phyloP scores from a whole-genome alignment of 2,329 filamentous ascomycete genomes.

The Gnomoniopsis smithogilvyi region DNA sequence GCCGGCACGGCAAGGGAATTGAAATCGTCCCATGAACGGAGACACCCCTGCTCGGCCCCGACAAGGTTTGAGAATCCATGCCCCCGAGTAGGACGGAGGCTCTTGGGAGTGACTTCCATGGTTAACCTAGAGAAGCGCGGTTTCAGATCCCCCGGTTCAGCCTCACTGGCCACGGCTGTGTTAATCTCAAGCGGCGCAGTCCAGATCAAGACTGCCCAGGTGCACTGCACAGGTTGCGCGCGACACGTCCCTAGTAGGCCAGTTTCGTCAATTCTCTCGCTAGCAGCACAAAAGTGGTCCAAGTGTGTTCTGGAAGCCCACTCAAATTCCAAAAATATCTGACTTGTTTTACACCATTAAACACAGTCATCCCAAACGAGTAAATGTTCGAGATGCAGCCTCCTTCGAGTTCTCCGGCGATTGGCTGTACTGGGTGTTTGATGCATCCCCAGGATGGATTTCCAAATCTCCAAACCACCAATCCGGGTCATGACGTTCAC shows the following conservation, averaged over 20 bases:
- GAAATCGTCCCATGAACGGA: too few species aligned
- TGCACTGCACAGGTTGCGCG: too few species aligned
- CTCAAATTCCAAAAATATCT: background rate
- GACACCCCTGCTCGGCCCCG: background rate
- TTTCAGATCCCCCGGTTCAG: slow-evolving; percentile 13
- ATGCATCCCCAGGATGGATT: slow-evolving; percentile 7
- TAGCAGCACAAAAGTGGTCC: too few species aligned
- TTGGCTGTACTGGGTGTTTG: background rate
- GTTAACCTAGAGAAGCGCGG: background rate
- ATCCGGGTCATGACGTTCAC: background rate
- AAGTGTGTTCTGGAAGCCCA: background rate
- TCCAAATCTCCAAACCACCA: background rate
- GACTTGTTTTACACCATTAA: background rate
- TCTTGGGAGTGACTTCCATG: background rate
- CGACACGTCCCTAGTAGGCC: too few species aligned
- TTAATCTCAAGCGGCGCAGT: background rate
- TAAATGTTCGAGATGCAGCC: background rate
- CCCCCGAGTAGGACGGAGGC: background rate
- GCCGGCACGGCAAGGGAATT: too few species aligned
- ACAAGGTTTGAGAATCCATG: too few species aligned
- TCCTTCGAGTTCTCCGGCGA: background rate
- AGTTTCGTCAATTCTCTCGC: too few species aligned
- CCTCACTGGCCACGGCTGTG: background rate
- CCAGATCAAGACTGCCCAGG: too few species aligned
- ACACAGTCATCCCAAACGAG: background rate